Evolutionary conservation across 2,329 filamentous ascomycete genomes (phyloP).

Genomic region (Verticillium zaregamsianum): DNA sequence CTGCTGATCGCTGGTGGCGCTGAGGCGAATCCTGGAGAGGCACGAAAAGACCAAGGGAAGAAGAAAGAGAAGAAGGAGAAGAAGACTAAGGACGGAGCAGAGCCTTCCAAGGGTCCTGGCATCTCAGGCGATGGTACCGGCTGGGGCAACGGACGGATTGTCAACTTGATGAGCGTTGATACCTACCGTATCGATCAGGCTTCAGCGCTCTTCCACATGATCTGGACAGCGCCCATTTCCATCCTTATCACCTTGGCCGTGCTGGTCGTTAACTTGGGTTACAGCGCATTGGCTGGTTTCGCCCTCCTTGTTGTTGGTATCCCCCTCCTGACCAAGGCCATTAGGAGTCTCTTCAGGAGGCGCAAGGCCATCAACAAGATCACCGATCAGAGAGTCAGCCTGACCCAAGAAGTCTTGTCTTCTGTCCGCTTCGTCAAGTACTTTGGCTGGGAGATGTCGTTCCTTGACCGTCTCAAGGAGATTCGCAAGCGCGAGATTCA

Average conservation of each 20-base stretch:
- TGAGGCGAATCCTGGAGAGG: slow-evolving; percentile 43
- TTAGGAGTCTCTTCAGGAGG: slow-evolving; percentile 70
- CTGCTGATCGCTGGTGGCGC: slow-evolving; percentile 42
- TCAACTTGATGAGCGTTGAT: slow-evolving; percentile 93
- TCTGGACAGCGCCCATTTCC: slow-evolving; percentile 81
- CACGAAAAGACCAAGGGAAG: slow-evolving; percentile 29
- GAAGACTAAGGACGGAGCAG: slow-evolving; percentile 23
- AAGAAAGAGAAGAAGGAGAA: slow-evolving; percentile 31
- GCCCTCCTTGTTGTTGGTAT: slow-evolving; percentile 74
- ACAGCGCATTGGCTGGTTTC: slow-evolving; percentile 86
- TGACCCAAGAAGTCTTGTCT: slow-evolving; percentile 89
- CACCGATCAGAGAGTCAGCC: slow-evolving; percentile 84
- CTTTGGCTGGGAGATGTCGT: slow-evolving; percentile 92
- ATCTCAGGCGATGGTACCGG: slow-evolving; percentile 68
- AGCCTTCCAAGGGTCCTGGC: slow-evolving; percentile 37
- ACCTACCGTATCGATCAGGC: slow-evolving; percentile 90
- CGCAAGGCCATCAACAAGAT: slow-evolving; percentile 84
- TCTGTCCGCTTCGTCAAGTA: slow-evolving; percentile 94
- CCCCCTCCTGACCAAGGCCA: slow-evolving; percentile 71
- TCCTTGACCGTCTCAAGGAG: slow-evolving; percentile 69
- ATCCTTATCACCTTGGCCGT: slow-evolving; percentile 75
- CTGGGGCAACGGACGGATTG: slow-evolving; percentile 88
- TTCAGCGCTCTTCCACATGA: slow-evolving; percentile 82
- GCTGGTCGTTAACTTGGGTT: slow-evolving; percentile 80
- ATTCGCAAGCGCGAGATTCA: slow-evolving; percentile 74